Evolutionary conservation across 2,329 filamentous ascomycete species (phyloP), one percentile per base, ranked within the genome.

Genomic region (Aspergillus ruber): DNA sequence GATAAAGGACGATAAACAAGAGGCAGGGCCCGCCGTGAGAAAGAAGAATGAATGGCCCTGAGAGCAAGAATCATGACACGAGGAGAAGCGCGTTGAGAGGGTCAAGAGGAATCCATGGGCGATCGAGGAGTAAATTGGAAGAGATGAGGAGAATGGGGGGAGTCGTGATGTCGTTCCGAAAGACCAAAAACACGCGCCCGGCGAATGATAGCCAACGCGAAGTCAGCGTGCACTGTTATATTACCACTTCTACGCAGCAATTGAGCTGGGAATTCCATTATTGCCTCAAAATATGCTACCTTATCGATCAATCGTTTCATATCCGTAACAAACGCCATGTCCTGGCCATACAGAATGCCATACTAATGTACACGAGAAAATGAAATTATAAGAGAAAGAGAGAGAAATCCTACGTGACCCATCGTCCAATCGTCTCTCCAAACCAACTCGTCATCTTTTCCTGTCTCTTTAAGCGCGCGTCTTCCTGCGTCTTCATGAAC

Each of bases 391-490:
- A 29, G 17, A 29, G 20, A 41, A 43, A 38, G 42, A 13, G 27
- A 44, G 18, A 17, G 18, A 44, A 21, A 25, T 7, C 13, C 47
- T 58, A 71, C 15, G 68, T 63, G 36, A 72, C 46, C 64, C 66
- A 72, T 47, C 63, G 69, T 10, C 67, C 70, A 51, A 73, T 57
- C 1, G 68, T 71, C 55, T 71, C 67, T 39, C 70, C 70, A 61
- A 73, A 71, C 68, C 68, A 71, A 41, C 62, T 63, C 21, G 62
- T 59, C 32, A 66, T 63, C 51, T 64, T 70, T 46, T 71, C 65
- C 44, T 63, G 62, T 46, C 70, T 59, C 51, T 70, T 69, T 10
- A 52, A 50, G 20, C 64, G 61, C n/a, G 64, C 62, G 23, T 66
- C 59, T 6, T 68, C 62, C 15, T 71, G 67, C 4, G 58, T 52